Percentiles rank a stretch among this genome's conserved stretches.
These are phyloP conservation scores for Ophiocordyceps camponoti-leonardi DNA, from an alignment of 2,329 filamentous ascomycete genomes.

Conservation along the genomic window DNA sequence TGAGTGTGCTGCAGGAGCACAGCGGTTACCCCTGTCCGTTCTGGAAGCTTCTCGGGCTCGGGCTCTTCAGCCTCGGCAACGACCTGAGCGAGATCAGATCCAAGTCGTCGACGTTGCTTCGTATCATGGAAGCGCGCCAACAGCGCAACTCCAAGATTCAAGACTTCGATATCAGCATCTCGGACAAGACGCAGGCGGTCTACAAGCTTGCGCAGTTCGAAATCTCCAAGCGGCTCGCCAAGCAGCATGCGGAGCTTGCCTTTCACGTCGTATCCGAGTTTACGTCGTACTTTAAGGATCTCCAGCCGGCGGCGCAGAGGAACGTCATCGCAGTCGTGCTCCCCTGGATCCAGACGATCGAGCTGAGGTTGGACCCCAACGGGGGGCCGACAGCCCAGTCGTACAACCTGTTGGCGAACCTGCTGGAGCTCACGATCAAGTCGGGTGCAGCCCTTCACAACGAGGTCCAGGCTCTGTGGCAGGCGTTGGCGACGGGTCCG, in stretches of 20 bases:
- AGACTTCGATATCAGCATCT: slow-evolving; percentile 96
- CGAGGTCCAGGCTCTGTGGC: slow-evolving; percentile 94
- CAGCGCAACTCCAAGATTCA: slow-evolving; percentile 72
- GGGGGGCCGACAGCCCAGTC: slow-evolving; percentile 81
- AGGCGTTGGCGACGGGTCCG: slow-evolving; percentile 82
- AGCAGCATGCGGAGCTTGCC: slow-evolving; percentile 74
- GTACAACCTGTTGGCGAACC: slow-evolving; percentile 85
- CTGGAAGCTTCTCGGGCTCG: slow-evolving; percentile 79
- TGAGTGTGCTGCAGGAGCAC: slow-evolving; percentile 68
- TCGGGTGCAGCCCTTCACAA: slow-evolving; percentile 80
- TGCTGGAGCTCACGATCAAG: slow-evolving; percentile 92
- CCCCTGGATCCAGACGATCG: slow-evolving; percentile 90
- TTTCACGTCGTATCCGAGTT: slow-evolving; percentile 96
- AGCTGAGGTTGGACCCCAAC: slow-evolving; percentile 80
- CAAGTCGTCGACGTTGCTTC: slow-evolving; percentile 68
- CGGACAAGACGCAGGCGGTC: slow-evolving; percentile 93
- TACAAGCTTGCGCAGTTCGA: slow-evolving; percentile 97
- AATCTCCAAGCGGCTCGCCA: slow-evolving; percentile 77
- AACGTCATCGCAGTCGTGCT: slow-evolving; percentile 90
- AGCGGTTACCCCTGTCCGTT: slow-evolving; percentile 71
- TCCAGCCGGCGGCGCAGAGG: slow-evolving; percentile 67
- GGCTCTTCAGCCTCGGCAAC: slow-evolving; percentile 83
- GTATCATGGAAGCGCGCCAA: slow-evolving; percentile 68
- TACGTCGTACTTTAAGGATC: slow-evolving; percentile 77
- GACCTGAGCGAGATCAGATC: slow-evolving; percentile 78